These are phyloP conservation scores for Amphichorda felina DNA, from an alignment of 2,329 filamentous ascomycete genomes.

Conservation along the genomic window DNA sequence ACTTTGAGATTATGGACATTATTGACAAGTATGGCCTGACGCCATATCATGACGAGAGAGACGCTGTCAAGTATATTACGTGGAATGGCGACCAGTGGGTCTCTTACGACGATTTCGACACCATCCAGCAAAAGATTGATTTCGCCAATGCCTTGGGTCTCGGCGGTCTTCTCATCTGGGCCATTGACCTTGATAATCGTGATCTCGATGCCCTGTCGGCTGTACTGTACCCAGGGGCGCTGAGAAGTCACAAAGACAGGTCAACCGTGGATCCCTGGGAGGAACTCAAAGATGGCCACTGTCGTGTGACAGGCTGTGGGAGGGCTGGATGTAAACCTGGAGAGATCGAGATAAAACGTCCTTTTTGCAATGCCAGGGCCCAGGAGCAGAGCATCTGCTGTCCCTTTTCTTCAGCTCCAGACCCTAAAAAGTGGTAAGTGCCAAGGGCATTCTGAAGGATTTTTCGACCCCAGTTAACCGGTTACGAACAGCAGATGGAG, in stretches of 20 bases:
- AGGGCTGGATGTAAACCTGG: neutral
- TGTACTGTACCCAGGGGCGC: conserved; percentile 5
- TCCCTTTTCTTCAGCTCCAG: conserved; percentile 15
- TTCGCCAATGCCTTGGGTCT: conserved; percentile 18
- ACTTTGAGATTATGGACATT: conserved; percentile 10
- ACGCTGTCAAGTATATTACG: conserved; percentile 3
- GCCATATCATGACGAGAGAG: conserved; percentile 5
- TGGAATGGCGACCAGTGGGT: conserved; percentile 5
- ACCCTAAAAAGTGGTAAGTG: conserved; percentile 6
- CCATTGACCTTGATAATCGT: conserved; percentile 10
- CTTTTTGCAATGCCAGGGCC: conserved; percentile 1
- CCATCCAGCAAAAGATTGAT: conserved; percentile 18
- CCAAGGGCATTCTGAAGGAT: neutral
- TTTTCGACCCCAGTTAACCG: neutral
- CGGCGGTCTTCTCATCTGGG: conserved; percentile 13
- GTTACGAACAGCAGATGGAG: conserved; percentile 17
- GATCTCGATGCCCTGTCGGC: conserved; percentile 9
- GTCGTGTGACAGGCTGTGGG: neutral
- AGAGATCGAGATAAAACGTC: neutral
- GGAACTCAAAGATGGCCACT: neutral
- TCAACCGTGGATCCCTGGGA: conserved; percentile 2
- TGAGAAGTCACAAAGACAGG: conserved; percentile 4
- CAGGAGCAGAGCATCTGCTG: conserved; percentile 16
- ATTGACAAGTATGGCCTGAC: conserved; percentile 8
- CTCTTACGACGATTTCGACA: conserved; percentile 20